Evolutionary conservation across 2,329 filamentous ascomycete species (phyloP).

Genomic region (Xylaria sp.): DNA sequence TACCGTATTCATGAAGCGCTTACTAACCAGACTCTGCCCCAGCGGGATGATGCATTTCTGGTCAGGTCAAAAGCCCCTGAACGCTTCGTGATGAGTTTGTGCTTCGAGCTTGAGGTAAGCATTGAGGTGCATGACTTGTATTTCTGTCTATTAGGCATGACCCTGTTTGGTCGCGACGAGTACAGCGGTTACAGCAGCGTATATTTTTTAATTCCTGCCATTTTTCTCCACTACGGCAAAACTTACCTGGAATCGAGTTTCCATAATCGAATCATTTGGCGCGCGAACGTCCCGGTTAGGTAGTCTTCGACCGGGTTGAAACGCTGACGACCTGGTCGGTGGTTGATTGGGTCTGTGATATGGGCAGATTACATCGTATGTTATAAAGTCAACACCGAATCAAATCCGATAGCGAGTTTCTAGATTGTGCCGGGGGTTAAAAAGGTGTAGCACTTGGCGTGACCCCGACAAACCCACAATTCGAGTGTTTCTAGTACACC

Average conservation of each 20-base stretch:
- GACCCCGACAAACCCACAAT: conserved; percentile 19
- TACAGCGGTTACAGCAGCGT: conserved; percentile 4
- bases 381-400: conserved; percentile 16
- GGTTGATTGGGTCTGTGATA: conserved; percentile 4
- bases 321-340: conserved; percentile 17
- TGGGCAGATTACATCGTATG: conserved; percentile 22
- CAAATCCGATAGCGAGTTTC: conserved; percentile 24
- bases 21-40: conserved; percentile 17
- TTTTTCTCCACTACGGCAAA: conserved; percentile 17
- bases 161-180: neutral
- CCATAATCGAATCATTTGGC: conserved; percentile 20
- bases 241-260: conserved; percentile 8
- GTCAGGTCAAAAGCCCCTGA: conserved; percentile 54
- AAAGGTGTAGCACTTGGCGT: conserved; percentile 16
- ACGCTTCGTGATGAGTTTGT: conserved; percentile 14
- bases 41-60: conserved; percentile 56
- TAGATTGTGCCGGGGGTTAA: conserved; percentile 1
- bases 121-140: conserved; percentile 18
- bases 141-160: neutral
- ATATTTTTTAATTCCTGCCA: neutral
- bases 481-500: conserved; percentile 8
- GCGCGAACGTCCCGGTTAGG: conserved; percentile 14
- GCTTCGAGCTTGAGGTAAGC: conserved; percentile 7
- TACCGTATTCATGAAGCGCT: neutral
- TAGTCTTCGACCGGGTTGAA: conserved; percentile 21